Percentiles rank a stretch among this genome's conserved stretches.
Evolutionary conservation across 2,329 filamentous ascomycete species (phyloP).

Genomic region (Ophiostoma perfectum): DNA sequence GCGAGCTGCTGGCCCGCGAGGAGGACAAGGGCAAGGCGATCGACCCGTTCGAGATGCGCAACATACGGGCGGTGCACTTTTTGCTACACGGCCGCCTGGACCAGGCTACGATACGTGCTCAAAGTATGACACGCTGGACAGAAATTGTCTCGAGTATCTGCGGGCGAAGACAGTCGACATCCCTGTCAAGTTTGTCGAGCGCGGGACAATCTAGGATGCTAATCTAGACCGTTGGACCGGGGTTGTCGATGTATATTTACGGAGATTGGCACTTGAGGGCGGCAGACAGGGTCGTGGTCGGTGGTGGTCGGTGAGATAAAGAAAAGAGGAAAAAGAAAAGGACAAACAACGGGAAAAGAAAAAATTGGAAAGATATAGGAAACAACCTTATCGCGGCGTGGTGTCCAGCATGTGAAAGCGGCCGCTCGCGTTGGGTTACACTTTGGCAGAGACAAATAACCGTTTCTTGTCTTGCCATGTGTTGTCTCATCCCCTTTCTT

Average conservation of each 20-base stretch:
- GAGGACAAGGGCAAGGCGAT: conserved; percentile 27
- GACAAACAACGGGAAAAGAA: not conserved
- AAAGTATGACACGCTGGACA: conserved; percentile 43
- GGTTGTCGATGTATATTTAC: too few relatives aligned
- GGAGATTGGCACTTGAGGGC: not conserved
- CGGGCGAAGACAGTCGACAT: conserved; percentile 42
- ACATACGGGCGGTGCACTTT: conserved; percentile 32
- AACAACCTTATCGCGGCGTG: not conserved
- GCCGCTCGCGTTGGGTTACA: not conserved
- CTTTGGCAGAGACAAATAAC: not conserved
- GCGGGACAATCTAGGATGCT: conserved; percentile 33
- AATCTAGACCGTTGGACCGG: too few relatives aligned
- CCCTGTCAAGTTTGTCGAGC: conserved; percentile 39
- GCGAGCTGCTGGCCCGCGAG: conserved; percentile 26
- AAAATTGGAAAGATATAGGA: not conserved
- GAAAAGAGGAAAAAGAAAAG: not conserved
- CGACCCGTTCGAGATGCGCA: conserved; percentile 25
- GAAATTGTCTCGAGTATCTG: conserved; percentile 43
- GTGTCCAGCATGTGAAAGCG: conserved; percentile 7
- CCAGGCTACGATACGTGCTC: conserved; percentile 39
- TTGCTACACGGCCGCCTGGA: conserved; percentile 44
- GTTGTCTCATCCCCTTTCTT: not conserved
- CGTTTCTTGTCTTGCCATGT: not conserved
- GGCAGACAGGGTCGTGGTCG: not conserved
- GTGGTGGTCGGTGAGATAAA: not conserved